Base-by-base conservation (phyloP, 2,329 filamentous ascomycete genomes). In the Colletotrichum trifolii region DNA sequence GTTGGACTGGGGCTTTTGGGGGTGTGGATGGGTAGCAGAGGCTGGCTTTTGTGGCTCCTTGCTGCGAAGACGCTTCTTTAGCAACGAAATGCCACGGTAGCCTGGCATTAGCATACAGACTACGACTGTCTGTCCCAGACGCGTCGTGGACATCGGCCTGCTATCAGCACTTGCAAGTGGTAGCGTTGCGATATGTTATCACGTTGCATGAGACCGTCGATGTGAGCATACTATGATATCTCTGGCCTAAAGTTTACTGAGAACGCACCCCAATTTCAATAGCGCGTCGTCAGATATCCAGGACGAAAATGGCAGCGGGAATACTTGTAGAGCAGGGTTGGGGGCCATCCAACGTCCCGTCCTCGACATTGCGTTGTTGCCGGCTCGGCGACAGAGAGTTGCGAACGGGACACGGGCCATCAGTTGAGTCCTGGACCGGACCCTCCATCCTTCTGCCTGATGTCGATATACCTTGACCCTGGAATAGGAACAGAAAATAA, bases 61-160 rank as follows among this genome's bases (percentile, higher is more conserved):
- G 64, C 59, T 64, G 60, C 60, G 60, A 66, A 54, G 64, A 65
- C 58, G 62, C 62, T 65, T 65, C 58, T 65, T 62, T 65, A 65
- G 58, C 58, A 62, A 46, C 45, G 50, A 47, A 46, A 25, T 25
- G 25, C 25, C 52, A 15, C 52, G 58, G 50, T 57, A 54, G 39
- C 40, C 50, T 55, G 40, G 49, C 17, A 36, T 42, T 36, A 52
- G 52, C 52, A 25, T 25, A 25, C 25, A 65, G 60, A 43, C 60
- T 55, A 46, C 6, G 15, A 13, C 12, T 39, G 40, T 47, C 39
- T 49, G 38, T 36, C 47, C 8, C 33, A 15, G 35, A 56, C 13
- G 58, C 58, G 62, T 65, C 62, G 35, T 25, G 25, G 25, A 25
- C 46, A 65, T 52, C 62, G 52, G 47, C 60, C 52, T 61, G 57